Base-by-base conservation (phyloP, 2,329 filamentous ascomycete species). In the Diaporthe vexans region DNA sequence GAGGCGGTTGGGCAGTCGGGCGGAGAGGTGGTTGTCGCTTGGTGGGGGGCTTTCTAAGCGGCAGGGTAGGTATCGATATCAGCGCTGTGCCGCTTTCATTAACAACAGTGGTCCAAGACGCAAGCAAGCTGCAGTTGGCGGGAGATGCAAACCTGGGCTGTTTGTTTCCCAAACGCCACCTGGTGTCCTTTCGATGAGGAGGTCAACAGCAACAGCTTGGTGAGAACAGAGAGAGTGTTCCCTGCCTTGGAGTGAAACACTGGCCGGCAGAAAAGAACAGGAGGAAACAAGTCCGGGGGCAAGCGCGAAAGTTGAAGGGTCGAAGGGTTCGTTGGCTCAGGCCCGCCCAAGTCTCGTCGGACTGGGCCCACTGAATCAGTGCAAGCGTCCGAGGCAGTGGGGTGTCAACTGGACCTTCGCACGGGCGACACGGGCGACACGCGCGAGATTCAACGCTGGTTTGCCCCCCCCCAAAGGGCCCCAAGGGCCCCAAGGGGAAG, bases 21-120 rank as follows among this genome's bases (percentile, higher is more conserved):
- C 46, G 33, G 61, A 40, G 33, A 54, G 63, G 63, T 68, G 40
- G 63, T 54, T 68, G 63, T 68, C 63, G 33, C 48, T 46, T 68
- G 48, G 63, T 68, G 63, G 63, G 63, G 63, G 63, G 63, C 48
- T 54, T 52, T 68, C 29, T 68, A 40, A 40, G 63, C 63, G 48
- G 63, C 63, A 68, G 63, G 63, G 63, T 68, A 54, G 63, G 63
- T 68, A 54, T 68, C 63, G 48, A 68, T 68, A 68, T 40, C 46
- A 33, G 63, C 33, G 48, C 63, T 68, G 63, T 68, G 63, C 48
- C 48, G 63, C 63, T 68, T 68, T 68, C 48, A 54, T 68, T 29
- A 68, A 54, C 21, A 68, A 40, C 63, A 52, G 37, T 40, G 33
- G 46, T 68, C n/a, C 63, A 5, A 40, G 17, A 17, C 15, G 40